Percentiles rank a stretch among this genome's conserved stretches.
These are phyloP conservation scores for Thelonectria discophora DNA, from an alignment of 2,329 filamentous ascomycete species.

Conservation along the genomic window DNA sequence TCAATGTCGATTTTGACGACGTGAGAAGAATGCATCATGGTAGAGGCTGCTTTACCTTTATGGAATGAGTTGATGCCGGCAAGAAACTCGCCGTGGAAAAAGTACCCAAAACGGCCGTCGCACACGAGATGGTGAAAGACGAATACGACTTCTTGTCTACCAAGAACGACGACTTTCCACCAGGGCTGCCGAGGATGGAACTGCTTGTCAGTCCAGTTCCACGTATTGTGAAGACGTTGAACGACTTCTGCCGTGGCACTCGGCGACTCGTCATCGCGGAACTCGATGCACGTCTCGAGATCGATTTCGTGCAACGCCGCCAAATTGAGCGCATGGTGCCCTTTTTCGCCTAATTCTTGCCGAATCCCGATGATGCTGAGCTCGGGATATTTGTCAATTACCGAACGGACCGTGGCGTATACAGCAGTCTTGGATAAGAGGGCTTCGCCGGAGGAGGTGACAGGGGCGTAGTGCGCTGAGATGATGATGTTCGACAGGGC, in stretches of 20 bases:
- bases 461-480: constrained; percentile 29
- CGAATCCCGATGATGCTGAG: constrained; percentile 15
- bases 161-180: constrained; percentile 31
- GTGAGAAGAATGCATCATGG: neutral
- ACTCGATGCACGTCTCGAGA: constrained; percentile 27
- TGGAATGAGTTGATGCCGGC: constrained; percentile 18
- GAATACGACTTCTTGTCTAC: constrained; percentile 25
- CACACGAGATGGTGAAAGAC: constrained; percentile 32
- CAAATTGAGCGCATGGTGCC: constrained; percentile 11
- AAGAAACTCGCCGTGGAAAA: constrained; percentile 29
- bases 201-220: constrained; percentile 24
- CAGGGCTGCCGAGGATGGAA: constrained; percentile 18
- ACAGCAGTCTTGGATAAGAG: constrained; percentile 11
- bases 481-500: constrained; percentile 31
- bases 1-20: constrained; percentile 22
- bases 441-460: too few species aligned
- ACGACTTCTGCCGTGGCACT: neutral
- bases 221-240: constrained; percentile 30
- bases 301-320: constrained; percentile 28
- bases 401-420: constrained; percentile 14
- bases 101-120: constrained; percentile 26
- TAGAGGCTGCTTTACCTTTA: neutral
- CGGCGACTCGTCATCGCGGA: neutral
- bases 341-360: neutral
- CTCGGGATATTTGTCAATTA: constrained; percentile 22